Evolutionary conservation across 306 rosid species (phyloP), one percentile per base, ranked within the genome.

Genomic region (Trifolium subterraneum): DNA sequence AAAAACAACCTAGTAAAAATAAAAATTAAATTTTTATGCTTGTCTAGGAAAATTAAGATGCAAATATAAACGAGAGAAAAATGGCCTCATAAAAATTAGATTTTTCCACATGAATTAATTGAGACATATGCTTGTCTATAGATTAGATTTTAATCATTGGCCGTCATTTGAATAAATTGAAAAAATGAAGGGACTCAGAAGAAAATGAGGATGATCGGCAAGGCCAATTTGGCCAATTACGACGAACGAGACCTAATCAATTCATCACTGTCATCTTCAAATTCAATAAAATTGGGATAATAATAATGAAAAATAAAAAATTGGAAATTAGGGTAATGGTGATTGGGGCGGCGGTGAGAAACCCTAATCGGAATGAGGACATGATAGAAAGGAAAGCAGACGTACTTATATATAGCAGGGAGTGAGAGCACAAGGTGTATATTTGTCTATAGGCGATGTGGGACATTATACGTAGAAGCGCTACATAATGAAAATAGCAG

Each of bases 91-190:
- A 91, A 89, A 88, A 86, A 89, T 87, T 87, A 91, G 84, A 7
- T 63, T 64, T 51, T 20, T 85, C 97, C 1, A 91, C 98, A 93
- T 13, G 39, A 63, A 22, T 38, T n/a, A 70, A 8, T 89, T 93
- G 93, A 78, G 98, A 89, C 96, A 93, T 91, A 89, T 91, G 96
- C 96, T 91, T 89, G 96, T 89, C 96, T 52, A 52, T 67, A 23
- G 4, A 77, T 60, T 47, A 42, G 59, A 29, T 4, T 83, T 67
- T 72, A 86, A 90, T 91, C 96, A 87, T 91, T 13, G 93, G 90
- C 96, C 8, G 7, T 3, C 92, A 1, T 23, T 2, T 4, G 1
- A 15, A 1, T 10, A 48, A 52, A 12, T 3, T 10, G 16, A 14
- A 13, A 4, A 14, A 52, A 42, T 42, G 48, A 44, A 15, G 19